Evolutionary conservation across 805 yeast species (phyloP).

Genomic region (Helenozyma baotianmanensis): DNA sequence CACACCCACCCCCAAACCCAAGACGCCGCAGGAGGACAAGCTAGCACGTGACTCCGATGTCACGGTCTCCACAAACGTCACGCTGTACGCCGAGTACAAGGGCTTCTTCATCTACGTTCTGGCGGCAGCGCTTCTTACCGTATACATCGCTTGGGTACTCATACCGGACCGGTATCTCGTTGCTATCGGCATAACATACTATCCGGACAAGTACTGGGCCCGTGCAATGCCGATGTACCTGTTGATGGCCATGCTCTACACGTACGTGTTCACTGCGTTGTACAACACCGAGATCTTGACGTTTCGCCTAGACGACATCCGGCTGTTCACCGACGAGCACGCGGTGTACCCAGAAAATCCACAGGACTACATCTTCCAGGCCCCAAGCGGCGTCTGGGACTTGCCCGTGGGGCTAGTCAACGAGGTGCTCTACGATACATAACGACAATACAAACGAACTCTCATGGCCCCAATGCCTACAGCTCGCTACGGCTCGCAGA

Average conservation of each 20-base stretch:
- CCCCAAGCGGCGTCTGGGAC: constrained; percentile 86
- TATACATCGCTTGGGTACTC: constrained; percentile 70
- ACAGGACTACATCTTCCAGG: constrained; percentile 42
- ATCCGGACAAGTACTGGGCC: constrained; percentile 93
- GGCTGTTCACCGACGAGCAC: constrained; percentile 68
- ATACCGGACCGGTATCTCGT: constrained; percentile 55
- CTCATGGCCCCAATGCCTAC: not conserved
- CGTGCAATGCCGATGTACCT: constrained; percentile 68
- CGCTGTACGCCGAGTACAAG: constrained; percentile 71
- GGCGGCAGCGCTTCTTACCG: constrained; percentile 48
- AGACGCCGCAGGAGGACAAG: constrained; percentile 35
- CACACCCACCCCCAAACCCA: not conserved
- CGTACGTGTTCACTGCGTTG: constrained; percentile 63
- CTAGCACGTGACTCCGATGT: constrained; percentile 66
- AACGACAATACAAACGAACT: constrained; percentile 1
- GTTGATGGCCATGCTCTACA: constrained; percentile 66
- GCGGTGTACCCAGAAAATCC: constrained; percentile 30
- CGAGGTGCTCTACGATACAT: constrained; percentile 53
- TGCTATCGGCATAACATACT: constrained; percentile 58
- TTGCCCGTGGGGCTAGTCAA: constrained; percentile 70
- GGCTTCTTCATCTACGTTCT: constrained; percentile 83
- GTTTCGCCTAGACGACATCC: constrained; percentile 48
- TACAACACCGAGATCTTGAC: constrained; percentile 79
- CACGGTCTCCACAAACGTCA: constrained; percentile 45
- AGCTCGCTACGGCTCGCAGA: not conserved